A percentile compares a stretch with the other conserved stretches of the same genome.
phyloP scores from a whole-genome alignment of 352 stramenopile species.

The Lagenidium giganteum region DNA sequence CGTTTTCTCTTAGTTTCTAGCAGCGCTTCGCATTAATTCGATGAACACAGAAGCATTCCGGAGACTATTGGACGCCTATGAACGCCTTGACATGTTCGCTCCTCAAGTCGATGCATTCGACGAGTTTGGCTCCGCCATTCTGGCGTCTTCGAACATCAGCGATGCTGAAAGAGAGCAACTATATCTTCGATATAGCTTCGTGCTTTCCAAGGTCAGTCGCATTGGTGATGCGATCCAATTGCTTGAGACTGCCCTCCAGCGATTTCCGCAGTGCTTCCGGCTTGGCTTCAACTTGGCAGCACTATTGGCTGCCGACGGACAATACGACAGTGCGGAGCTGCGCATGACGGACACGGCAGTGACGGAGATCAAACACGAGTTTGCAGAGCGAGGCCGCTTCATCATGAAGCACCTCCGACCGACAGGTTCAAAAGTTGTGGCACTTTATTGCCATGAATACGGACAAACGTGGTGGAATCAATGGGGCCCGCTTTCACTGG shows the following conservation, averaged over 20 bases:
- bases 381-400: slow-evolving; percentile 13
- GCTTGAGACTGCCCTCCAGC: slow-evolving; percentile 16
- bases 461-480: slow-evolving; percentile 84
- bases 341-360: slow-evolving; percentile 26
- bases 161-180: slow-evolving; percentile 21
- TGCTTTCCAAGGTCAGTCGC: slow-evolving; percentile 18
- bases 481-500: slow-evolving; percentile 81
- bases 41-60: too few relatives aligned
- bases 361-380: slow-evolving; percentile 26
- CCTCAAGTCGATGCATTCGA: slow-evolving; percentile 16
- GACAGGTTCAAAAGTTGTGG: slow-evolving; percentile 33
- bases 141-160: neutral
- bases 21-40: too few relatives aligned
- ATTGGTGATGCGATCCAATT: slow-evolving; percentile 26
- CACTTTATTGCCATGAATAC: slow-evolving; percentile 92
- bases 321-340: slow-evolving; percentile 26
- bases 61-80: too few relatives aligned
- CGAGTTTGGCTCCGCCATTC: slow-evolving; percentile 13
- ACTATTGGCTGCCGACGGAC: slow-evolving; percentile 21
- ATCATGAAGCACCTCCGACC: slow-evolving; percentile 28
- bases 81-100: slow-evolving; percentile 18
- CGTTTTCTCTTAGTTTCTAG: too few relatives aligned
- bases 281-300: slow-evolving; percentile 50
- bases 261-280: slow-evolving; percentile 29
- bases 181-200: slow-evolving; percentile 38